Percentiles rank a stretch among this genome's conserved stretches.
phyloP scores from a whole-genome alignment of 768 basidiomycete genomes.

The Pleurotus cornucopiae region DNA sequence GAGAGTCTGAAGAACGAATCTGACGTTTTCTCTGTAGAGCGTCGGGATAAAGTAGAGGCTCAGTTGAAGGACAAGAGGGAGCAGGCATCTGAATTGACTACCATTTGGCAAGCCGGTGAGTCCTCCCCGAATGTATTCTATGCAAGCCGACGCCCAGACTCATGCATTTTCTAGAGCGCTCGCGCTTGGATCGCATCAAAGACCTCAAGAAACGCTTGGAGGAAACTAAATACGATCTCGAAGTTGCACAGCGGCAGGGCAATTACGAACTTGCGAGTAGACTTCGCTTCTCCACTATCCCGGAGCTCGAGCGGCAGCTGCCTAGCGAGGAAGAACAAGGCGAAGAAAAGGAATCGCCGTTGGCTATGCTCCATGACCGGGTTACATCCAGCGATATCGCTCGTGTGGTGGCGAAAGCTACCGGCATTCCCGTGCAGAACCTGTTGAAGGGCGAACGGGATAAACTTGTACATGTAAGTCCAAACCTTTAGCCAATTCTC shows the following conservation, averaged over 20 bases:
- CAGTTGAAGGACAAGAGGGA: conserved; percentile 57
- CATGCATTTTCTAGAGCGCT: conserved; percentile 46
- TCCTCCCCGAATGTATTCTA: conserved; percentile 2
- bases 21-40: conserved; percentile 79
- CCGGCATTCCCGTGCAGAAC: conserved; percentile 88
- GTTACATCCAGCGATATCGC: conserved; percentile 90
- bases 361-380: conserved; percentile 75
- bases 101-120: conserved; percentile 72
- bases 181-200: conserved; percentile 65
- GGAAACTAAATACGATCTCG: conserved; percentile 79
- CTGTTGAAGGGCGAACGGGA: conserved; percentile 87
- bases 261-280: conserved; percentile 79
- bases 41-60: conserved; percentile 61
- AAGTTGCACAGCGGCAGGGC: conserved; percentile 87
- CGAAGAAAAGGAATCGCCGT: conserved; percentile 40
- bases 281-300: conserved; percentile 83
- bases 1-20: conserved; percentile 87
- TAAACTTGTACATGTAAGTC: conserved; percentile 78
- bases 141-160: neutral
- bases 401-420: conserved; percentile 81
- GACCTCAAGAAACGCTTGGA: conserved; percentile 72
- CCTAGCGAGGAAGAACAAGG: conserved; percentile 50
- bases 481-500: too few species aligned
- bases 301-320: conserved; percentile 69
- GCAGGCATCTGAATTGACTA: conserved; percentile 56